A percentile compares a stretch with the other conserved stretches of the same genome.
These are phyloP conservation scores for Fusarium nisikadoi DNA, from an alignment of 2,329 filamentous ascomycete species.

Conservation along the genomic window DNA sequence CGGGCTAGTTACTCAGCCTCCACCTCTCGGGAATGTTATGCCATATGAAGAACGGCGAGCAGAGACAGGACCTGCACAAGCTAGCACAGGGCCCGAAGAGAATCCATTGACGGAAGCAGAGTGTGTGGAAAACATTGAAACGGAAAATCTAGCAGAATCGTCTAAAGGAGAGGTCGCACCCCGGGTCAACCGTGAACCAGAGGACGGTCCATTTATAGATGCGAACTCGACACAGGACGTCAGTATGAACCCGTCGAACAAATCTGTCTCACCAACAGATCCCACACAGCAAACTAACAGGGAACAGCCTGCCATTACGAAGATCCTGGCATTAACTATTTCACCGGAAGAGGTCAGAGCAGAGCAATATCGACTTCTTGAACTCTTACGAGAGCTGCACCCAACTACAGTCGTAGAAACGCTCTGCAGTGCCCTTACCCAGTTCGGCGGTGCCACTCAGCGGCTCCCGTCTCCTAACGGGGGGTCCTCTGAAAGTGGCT, in stretches of 20 bases:
- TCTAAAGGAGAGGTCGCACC: not conserved
- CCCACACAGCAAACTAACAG: not conserved
- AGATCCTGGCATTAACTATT: slow-evolving; percentile 20
- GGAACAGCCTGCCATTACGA: slow-evolving; percentile 18
- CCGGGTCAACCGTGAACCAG: not conserved
- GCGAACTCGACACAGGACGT: not conserved
- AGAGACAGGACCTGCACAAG: not conserved
- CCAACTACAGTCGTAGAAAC: slow-evolving; percentile 69
- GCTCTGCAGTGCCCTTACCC: slow-evolving; percentile 70
- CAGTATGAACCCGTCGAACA: not conserved
- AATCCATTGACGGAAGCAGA: slow-evolving; percentile 6
- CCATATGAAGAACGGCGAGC: not conserved
- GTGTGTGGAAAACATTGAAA: not conserved
- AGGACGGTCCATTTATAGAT: not conserved
- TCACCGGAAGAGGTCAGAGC: slow-evolving; percentile 61
- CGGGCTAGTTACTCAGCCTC: not conserved
- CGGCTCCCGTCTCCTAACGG: slow-evolving; percentile 63
- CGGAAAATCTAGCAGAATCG: not conserved
- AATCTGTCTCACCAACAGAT: not conserved
- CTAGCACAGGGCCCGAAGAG: not conserved
- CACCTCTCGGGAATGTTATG: not conserved
- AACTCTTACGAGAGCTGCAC: slow-evolving; percentile 65
- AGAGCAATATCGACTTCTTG: slow-evolving; percentile 69
- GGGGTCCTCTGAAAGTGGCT: slow-evolving; percentile 65
- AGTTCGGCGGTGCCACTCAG: slow-evolving; percentile 70